Evolutionary conservation across 208 protist species (phyloP), one percentile per base, ranked within the genome.

Genomic region (Acanthamoeba castellanii): DNA sequence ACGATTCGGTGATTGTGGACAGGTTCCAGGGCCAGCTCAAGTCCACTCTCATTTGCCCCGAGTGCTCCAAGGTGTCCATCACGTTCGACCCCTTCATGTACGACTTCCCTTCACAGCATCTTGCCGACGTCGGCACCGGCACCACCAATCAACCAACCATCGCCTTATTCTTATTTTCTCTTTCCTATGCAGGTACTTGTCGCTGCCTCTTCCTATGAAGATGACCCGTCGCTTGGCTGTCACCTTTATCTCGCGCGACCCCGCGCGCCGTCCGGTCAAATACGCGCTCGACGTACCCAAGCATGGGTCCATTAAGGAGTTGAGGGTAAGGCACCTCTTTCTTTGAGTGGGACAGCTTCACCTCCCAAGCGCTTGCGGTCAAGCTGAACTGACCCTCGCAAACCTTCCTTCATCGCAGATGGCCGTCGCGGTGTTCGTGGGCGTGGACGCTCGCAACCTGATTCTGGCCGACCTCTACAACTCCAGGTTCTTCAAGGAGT

Each of bases 1-100:
- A 99, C 88, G 96, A 97, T 22, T 99, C 98, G 4, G 93, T 99
- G 30, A 97, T 99, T 70, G 97, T 98, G 0, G 97, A 99, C 61
- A 74, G 20, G 34, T 96, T 96, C 64, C 95, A 96, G 93, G 78
- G 82, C 59, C 96, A 97, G 91, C 70, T 97, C 18, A 96, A 96
- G 74, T 96, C 91, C 4, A 95, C 84, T 9, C 57, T 97, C 8
- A 92, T 96, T 30, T 97, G 96, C 92, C 96, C 96, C 25, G 55
- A 94, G 25, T 97, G 95, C 76, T 32, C 14, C 32, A 92, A 94
- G 22, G 37, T 95, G 84, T 95, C 90, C 32, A 96, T 97, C 55
- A 97, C 96, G 1, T 97, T 97, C 45, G 96, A 97, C 57, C 96
- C 96, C 8, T 97, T 97, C 84, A 97, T 97, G 96, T 96, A 95